A percentile compares a stretch with the other conserved stretches of the same genome.
These are phyloP conservation scores for Trichomonas gallinae DNA, from an alignment of 208 protist genomes.

Conservation along the genomic window DNA sequence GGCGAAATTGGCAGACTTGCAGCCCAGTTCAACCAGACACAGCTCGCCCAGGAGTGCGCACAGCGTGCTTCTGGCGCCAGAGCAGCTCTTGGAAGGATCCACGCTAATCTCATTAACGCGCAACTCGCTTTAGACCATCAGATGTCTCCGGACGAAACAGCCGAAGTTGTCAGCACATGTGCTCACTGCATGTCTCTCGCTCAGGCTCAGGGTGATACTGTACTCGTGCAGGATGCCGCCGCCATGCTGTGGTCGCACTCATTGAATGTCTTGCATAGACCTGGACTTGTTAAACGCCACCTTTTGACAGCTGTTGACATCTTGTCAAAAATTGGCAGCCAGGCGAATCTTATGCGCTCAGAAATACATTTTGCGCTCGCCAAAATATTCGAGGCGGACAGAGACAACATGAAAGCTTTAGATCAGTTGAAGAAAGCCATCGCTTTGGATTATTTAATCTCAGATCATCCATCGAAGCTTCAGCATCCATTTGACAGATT, in stretches of 20 bases:
- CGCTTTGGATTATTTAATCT: background rate
- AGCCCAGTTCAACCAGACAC: background rate
- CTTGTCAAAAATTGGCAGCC: background rate
- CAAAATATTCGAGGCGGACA: background rate
- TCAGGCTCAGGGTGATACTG: background rate
- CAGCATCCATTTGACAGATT: constrained; percentile 6
- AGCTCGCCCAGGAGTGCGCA: background rate
- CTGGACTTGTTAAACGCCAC: background rate
- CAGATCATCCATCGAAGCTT: background rate
- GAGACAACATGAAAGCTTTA: background rate
- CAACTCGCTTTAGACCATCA: background rate
- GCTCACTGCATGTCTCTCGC: background rate
- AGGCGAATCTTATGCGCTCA: background rate
- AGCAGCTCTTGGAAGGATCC: background rate
- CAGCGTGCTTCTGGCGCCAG: background rate
- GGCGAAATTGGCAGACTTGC: background rate
- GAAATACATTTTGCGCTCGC: background rate
- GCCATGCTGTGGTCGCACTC: background rate
- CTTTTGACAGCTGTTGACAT: background rate
- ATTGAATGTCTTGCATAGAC: background rate
- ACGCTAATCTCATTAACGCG: background rate
- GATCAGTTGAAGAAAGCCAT: background rate
- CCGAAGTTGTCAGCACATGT: background rate
- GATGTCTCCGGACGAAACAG: background rate
- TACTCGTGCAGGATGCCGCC: background rate